Evolutionary conservation across 495 filamentous ascomycete species (phyloP).

Genomic region (Penicillium canescens): DNA sequence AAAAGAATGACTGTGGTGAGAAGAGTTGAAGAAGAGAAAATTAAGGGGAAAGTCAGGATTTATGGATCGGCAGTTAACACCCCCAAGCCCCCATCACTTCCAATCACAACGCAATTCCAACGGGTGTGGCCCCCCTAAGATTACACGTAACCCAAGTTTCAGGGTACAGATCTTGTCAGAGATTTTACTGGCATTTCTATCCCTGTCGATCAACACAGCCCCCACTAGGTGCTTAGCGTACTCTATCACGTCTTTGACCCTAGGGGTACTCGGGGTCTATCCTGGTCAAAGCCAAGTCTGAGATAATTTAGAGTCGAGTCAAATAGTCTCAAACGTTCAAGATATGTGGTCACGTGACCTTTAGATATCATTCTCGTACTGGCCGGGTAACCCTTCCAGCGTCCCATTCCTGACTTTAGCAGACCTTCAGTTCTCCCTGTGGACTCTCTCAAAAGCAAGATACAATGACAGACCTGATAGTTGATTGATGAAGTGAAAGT

Average conservation of each 20-base stretch:
- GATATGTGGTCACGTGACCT: too few relatives aligned
- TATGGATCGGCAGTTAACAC: slow-evolving; percentile 16
- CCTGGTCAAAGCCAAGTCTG: too few relatives aligned
- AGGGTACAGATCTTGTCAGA: not conserved
- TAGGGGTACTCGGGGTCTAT: not conserved
- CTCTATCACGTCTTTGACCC: not conserved
- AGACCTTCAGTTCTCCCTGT: not conserved
- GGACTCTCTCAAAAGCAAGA: not conserved
- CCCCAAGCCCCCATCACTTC: not conserved
- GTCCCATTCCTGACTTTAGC: not conserved
- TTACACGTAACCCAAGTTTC: slow-evolving; percentile 8
- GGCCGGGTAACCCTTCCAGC: too few relatives aligned
- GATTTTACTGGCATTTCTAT: slow-evolving; percentile 1
- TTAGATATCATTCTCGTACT: too few relatives aligned
- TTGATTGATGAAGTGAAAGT: too few relatives aligned
- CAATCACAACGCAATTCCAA: slow-evolving; percentile 6
- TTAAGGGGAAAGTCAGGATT: slow-evolving; percentile 19
- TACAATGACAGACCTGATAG: slow-evolving; percentile 5
- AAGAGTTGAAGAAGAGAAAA: slow-evolving; percentile 13
- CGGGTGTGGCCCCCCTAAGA: slow-evolving; percentile 1
- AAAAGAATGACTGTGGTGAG: slow-evolving; percentile 39
- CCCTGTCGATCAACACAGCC: slow-evolving; percentile 12
- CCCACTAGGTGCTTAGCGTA: not conserved
- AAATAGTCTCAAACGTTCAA: too few relatives aligned
- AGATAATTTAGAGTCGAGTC: too few relatives aligned